Percentiles rank a stretch among this genome's conserved stretches.
Conservation (phyloP, 306 rosid genomes). For the Acmispon strigosus region DNA sequence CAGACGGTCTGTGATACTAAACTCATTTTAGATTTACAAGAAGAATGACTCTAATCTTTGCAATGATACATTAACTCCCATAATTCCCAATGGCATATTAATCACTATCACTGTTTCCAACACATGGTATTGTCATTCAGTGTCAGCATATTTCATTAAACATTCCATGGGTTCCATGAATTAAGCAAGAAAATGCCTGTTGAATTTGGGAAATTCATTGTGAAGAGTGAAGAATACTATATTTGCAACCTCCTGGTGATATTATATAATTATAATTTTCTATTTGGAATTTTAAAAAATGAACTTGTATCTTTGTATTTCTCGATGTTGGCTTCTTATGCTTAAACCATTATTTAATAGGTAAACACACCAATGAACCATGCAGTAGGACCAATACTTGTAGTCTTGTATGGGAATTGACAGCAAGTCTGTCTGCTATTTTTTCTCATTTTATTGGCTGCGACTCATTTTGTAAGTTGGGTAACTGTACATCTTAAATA, state of each 20-base stretch:
- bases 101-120: not conserved
- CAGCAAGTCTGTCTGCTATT: not conserved
- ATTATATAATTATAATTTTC: not conserved
- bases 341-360: not conserved
- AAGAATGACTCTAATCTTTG: not conserved
- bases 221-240: not conserved
- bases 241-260: not conserved
- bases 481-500: not conserved
- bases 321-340: not conserved
- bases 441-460: not conserved
- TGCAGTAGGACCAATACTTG: not conserved
- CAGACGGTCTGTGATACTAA: not conserved
- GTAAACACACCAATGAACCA: not conserved
- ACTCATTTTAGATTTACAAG: not conserved
- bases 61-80: not conserved
- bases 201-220: not conserved
- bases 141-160: not conserved
- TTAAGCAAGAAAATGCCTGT: not conserved
- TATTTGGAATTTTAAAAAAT: not conserved
- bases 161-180: not conserved
- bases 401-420: not conserved
- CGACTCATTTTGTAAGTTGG: not conserved
- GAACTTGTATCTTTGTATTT: not conserved
- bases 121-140: not conserved
- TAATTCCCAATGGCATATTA: not conserved